A percentile compares a stretch with the other conserved stretches of the same genome.
phyloP scores from a whole-genome alignment of 1,139 yeast genomes.

The Yamadazyma diddensiae region DNA sequence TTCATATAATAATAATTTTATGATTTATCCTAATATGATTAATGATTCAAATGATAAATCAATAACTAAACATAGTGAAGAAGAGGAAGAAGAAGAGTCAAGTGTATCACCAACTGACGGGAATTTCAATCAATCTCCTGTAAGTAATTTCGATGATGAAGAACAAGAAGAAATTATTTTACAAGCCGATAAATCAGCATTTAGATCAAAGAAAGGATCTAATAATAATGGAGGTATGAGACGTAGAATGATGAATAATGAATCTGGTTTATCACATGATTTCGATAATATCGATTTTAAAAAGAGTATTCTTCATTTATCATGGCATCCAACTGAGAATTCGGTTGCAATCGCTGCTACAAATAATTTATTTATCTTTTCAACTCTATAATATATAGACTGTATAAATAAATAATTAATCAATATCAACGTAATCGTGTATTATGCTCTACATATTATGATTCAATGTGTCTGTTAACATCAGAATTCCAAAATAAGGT shows the following conservation, averaged over 20 bases:
- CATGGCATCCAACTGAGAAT: constrained; percentile 98
- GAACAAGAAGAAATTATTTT: constrained; percentile 75
- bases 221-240: constrained; percentile 33
- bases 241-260: constrained; percentile 48
- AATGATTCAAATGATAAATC: constrained; percentile 13
- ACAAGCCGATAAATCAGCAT: constrained; percentile 98
- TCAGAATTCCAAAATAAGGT: constrained; percentile 94
- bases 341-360: constrained; percentile 98
- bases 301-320: constrained; percentile 89
- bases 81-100: constrained; percentile 37
- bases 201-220: constrained; percentile 68
- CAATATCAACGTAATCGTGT: constrained; percentile 1
- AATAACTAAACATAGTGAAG: constrained; percentile 23
- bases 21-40: constrained; percentile 88
- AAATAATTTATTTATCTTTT: constrained; percentile 81
- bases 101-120: constrained; percentile 37
- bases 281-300: constrained; percentile 90
- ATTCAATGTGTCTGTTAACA: constrained; percentile 77
- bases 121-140: constrained; percentile 34
- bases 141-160: constrained; percentile 37
- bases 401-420: too few species aligned
- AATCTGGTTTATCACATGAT: constrained; percentile 43
- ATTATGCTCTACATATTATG: constrained; percentile 12
- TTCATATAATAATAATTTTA: constrained; percentile 92
- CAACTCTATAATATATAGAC: constrained; percentile 57